phyloP scores from a whole-genome alignment of 2,329 filamentous ascomycete species.

The Exophiala mesophila region DNA sequence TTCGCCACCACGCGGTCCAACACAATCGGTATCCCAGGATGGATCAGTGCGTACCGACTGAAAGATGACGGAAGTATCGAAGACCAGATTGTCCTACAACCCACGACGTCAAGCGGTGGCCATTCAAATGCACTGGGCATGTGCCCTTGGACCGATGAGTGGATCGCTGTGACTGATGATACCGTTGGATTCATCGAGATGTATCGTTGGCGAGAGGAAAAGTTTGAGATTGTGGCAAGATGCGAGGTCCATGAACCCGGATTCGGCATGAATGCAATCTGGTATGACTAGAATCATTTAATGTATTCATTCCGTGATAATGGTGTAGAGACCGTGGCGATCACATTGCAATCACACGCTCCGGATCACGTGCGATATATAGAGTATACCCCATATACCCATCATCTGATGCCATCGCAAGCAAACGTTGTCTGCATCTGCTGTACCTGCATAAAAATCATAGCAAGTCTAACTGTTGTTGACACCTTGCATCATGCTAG shows the following conservation, averaged over 20 bases:
- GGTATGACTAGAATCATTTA: no score
- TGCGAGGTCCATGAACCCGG: slow-evolving; percentile 78
- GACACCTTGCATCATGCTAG: no score
- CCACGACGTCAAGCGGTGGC: slow-evolving; percentile 79
- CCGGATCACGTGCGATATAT: no score
- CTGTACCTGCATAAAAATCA: no score
- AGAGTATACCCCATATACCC: no score
- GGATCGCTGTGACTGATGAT: slow-evolving; percentile 84
- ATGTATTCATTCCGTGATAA: no score
- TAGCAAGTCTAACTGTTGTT: no score
- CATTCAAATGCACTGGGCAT: slow-evolving; percentile 86
- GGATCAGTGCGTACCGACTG: slow-evolving; percentile 75
- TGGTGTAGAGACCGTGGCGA: no score
- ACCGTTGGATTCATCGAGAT: slow-evolving; percentile 84
- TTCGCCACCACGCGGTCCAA: slow-evolving; percentile 83
- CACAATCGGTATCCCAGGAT: slow-evolving; percentile 69
- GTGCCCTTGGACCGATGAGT: slow-evolving; percentile 79
- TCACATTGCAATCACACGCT: no score
- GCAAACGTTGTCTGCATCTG: no score
- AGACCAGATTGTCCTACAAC: slow-evolving; percentile 72
- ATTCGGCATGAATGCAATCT: slow-evolving; percentile 95
- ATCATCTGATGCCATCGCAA: no score
- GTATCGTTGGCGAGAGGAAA: slow-evolving; percentile 80
- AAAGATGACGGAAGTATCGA: slow-evolving; percentile 65
- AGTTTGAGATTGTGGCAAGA: slow-evolving; percentile 69